phyloP scores from a whole-genome alignment of 768 basidiomycete genomes.

The Suillus variegatus region DNA sequence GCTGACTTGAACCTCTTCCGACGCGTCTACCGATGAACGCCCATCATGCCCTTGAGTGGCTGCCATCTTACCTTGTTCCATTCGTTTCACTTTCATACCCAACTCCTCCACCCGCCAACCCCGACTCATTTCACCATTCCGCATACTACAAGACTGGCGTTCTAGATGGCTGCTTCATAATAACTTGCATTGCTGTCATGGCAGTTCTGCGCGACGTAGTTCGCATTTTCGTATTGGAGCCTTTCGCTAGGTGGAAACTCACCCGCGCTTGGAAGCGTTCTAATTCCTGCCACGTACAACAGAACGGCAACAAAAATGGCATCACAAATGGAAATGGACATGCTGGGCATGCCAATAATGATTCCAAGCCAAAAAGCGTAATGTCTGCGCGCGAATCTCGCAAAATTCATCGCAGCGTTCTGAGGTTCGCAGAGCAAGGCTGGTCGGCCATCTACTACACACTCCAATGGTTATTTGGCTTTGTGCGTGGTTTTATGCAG shows the following conservation, averaged over 20 bases:
- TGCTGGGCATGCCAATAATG: slow-evolving; percentile 26
- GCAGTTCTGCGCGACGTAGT: slow-evolving; percentile 81
- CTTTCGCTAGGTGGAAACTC: slow-evolving; percentile 80
- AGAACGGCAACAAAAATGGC: slow-evolving; percentile 32
- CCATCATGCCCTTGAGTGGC: slow-evolving; percentile 37
- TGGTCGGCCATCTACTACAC: slow-evolving; percentile 86
- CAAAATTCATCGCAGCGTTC: slow-evolving; percentile 67
- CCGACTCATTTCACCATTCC: slow-evolving; percentile 75
- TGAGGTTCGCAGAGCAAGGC: slow-evolving; percentile 94
- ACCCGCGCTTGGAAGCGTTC: slow-evolving; percentile 46
- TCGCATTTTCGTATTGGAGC: slow-evolving; percentile 74
- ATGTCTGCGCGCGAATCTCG: slow-evolving; percentile 50
- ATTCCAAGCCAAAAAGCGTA: slow-evolving; percentile 14
- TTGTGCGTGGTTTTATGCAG: slow-evolving; percentile 58
- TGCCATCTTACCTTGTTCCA: slow-evolving; percentile 58
- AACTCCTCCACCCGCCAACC: slow-evolving; percentile 48
- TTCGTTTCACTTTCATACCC: slow-evolving; percentile 80
- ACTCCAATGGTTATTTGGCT: slow-evolving; percentile 72
- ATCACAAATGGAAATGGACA: slow-evolving; percentile 37
- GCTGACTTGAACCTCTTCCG: slow-evolving; percentile 15
- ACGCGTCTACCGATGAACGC: slow-evolving; percentile 38
- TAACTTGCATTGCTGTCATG: slow-evolving; percentile 84
- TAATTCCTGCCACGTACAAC: slow-evolving; percentile 17
- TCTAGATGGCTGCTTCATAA: slow-evolving; percentile 75
- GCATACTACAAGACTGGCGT: slow-evolving; percentile 72